A percentile compares a stretch with the other conserved stretches of the same genome.
These are phyloP conservation scores for Piromyces sp. DNA, from an alignment of 192 early-diverging fungal genomes.

Conservation along the genomic window DNA sequence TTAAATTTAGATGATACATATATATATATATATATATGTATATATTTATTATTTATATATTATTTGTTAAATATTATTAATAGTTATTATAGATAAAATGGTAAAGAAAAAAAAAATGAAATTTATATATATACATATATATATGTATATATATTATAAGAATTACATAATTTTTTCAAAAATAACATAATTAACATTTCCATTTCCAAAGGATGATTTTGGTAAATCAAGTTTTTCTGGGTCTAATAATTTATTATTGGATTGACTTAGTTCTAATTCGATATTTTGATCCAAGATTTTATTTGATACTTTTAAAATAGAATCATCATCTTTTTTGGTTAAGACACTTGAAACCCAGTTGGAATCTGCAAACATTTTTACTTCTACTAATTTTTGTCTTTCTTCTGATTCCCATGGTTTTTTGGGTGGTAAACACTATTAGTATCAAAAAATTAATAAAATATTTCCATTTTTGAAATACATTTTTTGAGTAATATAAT, in stretches of 20 bases:
- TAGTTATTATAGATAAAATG: neutral
- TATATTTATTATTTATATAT: too few species aligned
- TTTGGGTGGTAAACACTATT: neutral
- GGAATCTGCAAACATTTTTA: constrained; percentile 31
- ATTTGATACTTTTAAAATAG: neutral
- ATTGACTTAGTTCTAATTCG: neutral
- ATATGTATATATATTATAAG: too few species aligned
- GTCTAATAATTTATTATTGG: neutral
- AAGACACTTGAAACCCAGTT: constrained; percentile 31
- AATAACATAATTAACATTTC: neutral
- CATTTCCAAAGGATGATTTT: neutral
- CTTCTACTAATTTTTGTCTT: constrained; percentile 8
- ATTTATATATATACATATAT: too few species aligned
- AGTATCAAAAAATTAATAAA: constrained; percentile 3
- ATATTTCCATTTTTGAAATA: too few species aligned
- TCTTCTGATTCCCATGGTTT: neutral
- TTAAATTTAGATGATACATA: too few species aligned
- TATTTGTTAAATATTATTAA: too few species aligned
- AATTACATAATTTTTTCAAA: neutral
- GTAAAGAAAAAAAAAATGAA: too few species aligned
- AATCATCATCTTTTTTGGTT: neutral
- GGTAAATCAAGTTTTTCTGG: neutral
- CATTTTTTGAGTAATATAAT: too few species aligned
- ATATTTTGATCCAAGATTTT: neutral
- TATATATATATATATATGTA: too few species aligned